These are phyloP conservation scores for Rutstroemia sydowiana DNA, from an alignment of 2,329 filamentous ascomycete genomes.

Conservation along the genomic window DNA sequence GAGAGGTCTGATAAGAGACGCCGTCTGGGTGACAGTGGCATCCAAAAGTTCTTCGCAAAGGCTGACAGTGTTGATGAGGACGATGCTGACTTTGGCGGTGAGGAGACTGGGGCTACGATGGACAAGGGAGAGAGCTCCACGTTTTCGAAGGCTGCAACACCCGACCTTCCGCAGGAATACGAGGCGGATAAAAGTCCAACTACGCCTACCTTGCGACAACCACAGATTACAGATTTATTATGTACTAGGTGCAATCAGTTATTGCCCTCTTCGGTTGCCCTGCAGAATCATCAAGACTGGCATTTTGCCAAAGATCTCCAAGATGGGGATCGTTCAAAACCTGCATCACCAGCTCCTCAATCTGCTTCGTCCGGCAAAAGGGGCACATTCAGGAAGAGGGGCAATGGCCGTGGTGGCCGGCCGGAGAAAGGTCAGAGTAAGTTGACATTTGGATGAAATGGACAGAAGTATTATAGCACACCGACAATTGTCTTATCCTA, in stretches of 20 bases:
- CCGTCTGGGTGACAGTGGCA: constrained; percentile 23
- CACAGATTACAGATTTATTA: constrained; percentile 33
- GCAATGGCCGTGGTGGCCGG: constrained; percentile 15
- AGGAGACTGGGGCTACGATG: constrained; percentile 16
- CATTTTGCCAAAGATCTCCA: constrained; percentile 87
- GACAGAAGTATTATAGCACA: constrained; percentile 1
- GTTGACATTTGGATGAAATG: constrained; percentile 43
- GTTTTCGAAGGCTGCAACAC: constrained; percentile 11
- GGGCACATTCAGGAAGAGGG: constrained; percentile 27
- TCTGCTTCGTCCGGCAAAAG: constrained; percentile 25
- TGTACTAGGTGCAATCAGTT: constrained; percentile 60
- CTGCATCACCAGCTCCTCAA: constrained; percentile 8
- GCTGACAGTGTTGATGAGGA: constrained; percentile 23
- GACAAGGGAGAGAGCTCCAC: constrained; percentile 15
- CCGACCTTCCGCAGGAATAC: constrained; percentile 13
- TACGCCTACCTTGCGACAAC: constrained; percentile 28
- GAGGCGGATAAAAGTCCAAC: constrained; percentile 27
- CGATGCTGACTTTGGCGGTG: constrained; percentile 25
- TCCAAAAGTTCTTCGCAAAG: constrained; percentile 28
- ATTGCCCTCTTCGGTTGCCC: constrained; percentile 49
- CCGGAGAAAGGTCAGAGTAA: constrained; percentile 52
- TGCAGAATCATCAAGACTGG: constrained; percentile 82
- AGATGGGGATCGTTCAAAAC: constrained; percentile 32
- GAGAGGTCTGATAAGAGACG: constrained; percentile 28
- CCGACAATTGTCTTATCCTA: constrained; percentile 15